phyloP scores from a whole-genome alignment of 1,284 basidiomycete genomes.

The Uromyces viciae-fabae region DNA sequence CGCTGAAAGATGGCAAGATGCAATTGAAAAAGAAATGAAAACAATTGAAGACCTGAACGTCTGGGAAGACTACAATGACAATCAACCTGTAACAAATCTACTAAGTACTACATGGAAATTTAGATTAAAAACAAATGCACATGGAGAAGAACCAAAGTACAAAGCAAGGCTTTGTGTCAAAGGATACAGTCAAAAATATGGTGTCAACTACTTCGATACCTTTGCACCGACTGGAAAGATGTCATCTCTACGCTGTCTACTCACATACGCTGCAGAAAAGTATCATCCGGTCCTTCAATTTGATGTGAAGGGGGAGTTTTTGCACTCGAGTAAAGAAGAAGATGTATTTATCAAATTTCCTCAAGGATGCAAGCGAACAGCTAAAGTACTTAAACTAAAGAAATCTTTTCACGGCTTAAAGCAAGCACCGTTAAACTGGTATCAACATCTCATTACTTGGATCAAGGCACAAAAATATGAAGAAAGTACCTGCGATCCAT shows the following conservation, averaged over 20 bases:
- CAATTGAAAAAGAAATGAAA: background rate
- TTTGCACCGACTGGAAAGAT: conserved; percentile 57
- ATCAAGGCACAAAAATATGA: background rate
- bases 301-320: conserved; percentile 58
- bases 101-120: conserved; percentile 57
- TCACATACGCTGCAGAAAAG: conserved; percentile 55
- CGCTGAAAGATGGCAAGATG: background rate
- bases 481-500: background rate
- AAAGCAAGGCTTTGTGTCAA: conserved; percentile 58
- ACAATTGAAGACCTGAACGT: background rate
- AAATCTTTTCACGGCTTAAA: background rate
- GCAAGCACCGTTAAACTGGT: background rate
- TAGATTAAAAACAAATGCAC: conserved; percentile 54
- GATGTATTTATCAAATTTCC: conserved; percentile 56
- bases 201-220: no score
- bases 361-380: conserved; percentile 46
- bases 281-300: conserved; percentile 56
- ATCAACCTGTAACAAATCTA: background rate
- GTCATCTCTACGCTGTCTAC: conserved; percentile 53
- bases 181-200: conserved; percentile 58
- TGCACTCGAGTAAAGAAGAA: conserved; percentile 58
- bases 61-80: conserved; percentile 6
- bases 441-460: background rate
- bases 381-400: background rate
- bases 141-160: conserved; percentile 52